Percentiles rank a stretch among this genome's conserved stretches.
phyloP scores from a whole-genome alignment of 768 basidiomycete species.

The Trametes punicea region DNA sequence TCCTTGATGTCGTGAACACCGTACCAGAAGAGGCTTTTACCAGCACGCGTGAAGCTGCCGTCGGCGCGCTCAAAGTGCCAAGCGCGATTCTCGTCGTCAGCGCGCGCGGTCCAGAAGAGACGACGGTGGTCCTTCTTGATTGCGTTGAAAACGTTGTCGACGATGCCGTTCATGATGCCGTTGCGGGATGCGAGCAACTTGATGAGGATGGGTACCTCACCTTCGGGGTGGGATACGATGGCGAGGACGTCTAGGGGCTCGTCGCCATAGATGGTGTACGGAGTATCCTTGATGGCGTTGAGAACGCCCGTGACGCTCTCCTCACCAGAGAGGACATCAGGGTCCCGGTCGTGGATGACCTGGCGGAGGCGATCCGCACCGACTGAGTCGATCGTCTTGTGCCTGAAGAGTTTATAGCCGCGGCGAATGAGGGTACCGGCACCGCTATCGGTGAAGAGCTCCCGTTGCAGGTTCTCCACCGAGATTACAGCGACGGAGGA shows the following conservation, averaged over 20 bases:
- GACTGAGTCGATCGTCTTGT: conserved; percentile 72
- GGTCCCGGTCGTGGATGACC: conserved; percentile 93
- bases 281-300: conserved; percentile 71
- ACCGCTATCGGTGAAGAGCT: conserved; percentile 97
- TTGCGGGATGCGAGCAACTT: conserved; percentile 86
- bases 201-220: conserved; percentile 86
- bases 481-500: conserved; percentile 99
- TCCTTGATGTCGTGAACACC: conserved; percentile 89
- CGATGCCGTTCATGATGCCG: conserved; percentile 89
- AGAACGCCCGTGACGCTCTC: conserved; percentile 88
- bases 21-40: conserved; percentile 96
- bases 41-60: conserved; percentile 93
- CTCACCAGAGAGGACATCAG: conserved; percentile 79
- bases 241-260: conserved; percentile 96
- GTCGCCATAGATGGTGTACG: conserved; percentile 97
- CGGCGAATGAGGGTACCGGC: conserved; percentile 98
- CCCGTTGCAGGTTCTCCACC: conserved; percentile 88
- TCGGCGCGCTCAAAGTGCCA: conserved; percentile 99
- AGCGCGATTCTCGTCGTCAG: conserved; percentile 92
- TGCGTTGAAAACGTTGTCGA: conserved; percentile 97
- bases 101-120: conserved; percentile 97
- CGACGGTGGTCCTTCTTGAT: conserved; percentile 91
- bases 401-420: conserved; percentile 97
- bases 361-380: conserved; percentile 94
- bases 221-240: conserved; percentile 88